These are phyloP conservation scores for Salix arbutifolia DNA, from an alignment of 345 rosid species.

Conservation along the genomic window DNA sequence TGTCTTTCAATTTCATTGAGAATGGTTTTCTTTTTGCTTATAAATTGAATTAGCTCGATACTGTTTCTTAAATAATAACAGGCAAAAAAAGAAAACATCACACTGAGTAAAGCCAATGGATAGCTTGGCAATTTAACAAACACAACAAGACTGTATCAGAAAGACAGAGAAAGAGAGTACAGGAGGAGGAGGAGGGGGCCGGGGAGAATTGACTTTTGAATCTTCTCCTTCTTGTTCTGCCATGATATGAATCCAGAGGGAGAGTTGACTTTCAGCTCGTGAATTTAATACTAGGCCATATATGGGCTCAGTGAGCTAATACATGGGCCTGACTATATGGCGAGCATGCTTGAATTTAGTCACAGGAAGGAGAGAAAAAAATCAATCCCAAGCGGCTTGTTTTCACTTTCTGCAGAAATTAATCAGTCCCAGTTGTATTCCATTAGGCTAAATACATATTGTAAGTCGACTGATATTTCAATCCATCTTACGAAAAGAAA, in stretches of 20 bases:
- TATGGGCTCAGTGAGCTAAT: not conserved
- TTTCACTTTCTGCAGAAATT: no score
- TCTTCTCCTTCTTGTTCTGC: slow-evolving; percentile 15
- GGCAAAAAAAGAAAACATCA: not conserved
- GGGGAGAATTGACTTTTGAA: slow-evolving; percentile 10
- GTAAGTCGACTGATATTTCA: no score
- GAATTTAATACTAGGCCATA: no score
- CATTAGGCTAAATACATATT: no score
- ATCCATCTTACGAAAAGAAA: no score
- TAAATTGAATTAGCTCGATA: no score
- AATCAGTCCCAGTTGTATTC: no score
- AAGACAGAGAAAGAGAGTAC: slow-evolving; percentile 12
- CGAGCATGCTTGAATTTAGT: no score
- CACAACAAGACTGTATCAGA: not conserved
- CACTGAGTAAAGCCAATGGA: not conserved
- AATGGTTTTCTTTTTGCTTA: not conserved
- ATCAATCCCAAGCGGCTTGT: no score
- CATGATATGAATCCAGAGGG: slow-evolving; percentile 8
- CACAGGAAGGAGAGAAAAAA: no score
- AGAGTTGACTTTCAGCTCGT: not conserved
- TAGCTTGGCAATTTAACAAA: not conserved
- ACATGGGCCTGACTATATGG: no score
- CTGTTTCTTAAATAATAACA: not conserved
- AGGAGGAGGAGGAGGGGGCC: slow-evolving; percentile 6
- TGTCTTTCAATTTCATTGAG: no score